These are phyloP conservation scores for Pichia sp. DNA, from an alignment of 1,139 yeast species.

Conservation along the genomic window DNA sequence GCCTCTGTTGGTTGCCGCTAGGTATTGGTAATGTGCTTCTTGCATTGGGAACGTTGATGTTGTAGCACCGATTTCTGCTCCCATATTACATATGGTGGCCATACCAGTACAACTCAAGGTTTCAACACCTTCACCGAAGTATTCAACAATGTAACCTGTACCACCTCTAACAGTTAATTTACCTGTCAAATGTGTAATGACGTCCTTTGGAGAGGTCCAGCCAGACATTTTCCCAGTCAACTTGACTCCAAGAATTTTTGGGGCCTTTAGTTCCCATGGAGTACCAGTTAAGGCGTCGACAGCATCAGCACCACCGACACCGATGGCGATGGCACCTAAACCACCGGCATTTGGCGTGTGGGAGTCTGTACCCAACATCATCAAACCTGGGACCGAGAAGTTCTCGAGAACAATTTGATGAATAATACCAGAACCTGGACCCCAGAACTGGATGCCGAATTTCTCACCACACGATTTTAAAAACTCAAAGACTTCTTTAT, in stretches of 20 bases:
- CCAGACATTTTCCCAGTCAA: constrained; percentile 82
- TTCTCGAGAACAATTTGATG: constrained; percentile 96
- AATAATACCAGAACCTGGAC: constrained; percentile 97
- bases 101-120: constrained; percentile 91
- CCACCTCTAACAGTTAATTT: constrained; percentile 92
- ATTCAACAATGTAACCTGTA: constrained; percentile 92
- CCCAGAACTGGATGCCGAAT: constrained; percentile 97
- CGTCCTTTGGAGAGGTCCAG: constrained; percentile 96
- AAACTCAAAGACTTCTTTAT: constrained; percentile 92
- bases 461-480: constrained; percentile 84
- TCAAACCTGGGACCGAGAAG: constrained; percentile 88
- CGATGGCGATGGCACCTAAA: constrained; percentile 92
- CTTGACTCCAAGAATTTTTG: constrained; percentile 86
- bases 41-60: constrained; percentile 96
- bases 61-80: constrained; percentile 98
- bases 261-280: constrained; percentile 99
- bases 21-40: constrained; percentile 76
- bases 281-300: constrained; percentile 94
- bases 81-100: constrained; percentile 99
- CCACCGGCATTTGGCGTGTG: constrained; percentile 99
- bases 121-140: constrained; percentile 90
- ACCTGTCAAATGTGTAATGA: constrained; percentile 88
- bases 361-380: constrained; percentile 96
- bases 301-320: constrained; percentile 99
- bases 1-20: constrained; percentile 73